Conservation (phyloP, 176 grass and related monocot genomes). For the Juncus inflexus region DNA sequence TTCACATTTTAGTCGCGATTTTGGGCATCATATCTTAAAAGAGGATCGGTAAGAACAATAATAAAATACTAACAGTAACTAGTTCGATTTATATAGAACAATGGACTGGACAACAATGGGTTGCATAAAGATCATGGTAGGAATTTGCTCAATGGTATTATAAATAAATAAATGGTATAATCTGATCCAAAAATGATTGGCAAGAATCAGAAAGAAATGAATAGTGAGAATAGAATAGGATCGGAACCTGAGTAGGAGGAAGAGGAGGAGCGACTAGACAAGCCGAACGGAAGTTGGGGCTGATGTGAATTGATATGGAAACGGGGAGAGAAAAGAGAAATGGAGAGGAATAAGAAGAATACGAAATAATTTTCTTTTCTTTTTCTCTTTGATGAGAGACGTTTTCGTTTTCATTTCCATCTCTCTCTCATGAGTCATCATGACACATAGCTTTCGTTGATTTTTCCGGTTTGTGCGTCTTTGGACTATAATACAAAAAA, state of each 20-base stretch:
- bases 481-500: too few species aligned
- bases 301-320: slow-evolving; percentile 14
- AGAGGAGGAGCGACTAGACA: slow-evolving; percentile 3
- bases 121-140: neutral
- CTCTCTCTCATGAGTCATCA: too few species aligned
- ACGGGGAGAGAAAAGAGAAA: neutral
- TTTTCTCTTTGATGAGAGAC: too few species aligned
- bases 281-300: too few species aligned
- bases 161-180: neutral
- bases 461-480: too few species aligned
- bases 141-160: neutral
- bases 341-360: slow-evolving; percentile 18
- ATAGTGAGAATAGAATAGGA: neutral
- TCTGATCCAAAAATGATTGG: neutral
- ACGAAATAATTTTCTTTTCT: too few species aligned
- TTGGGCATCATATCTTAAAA: too few species aligned
- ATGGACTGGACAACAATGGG: too few species aligned
- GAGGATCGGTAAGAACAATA: too few species aligned
- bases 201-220: neutral
- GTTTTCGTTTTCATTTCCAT: too few species aligned
- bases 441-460: too few species aligned
- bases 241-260: slow-evolving; percentile 5
- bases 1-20: too few species aligned
- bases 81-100: neutral
- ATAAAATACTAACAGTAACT: neutral